A percentile compares a stretch with the other conserved stretches of the same genome.
phyloP scores from a whole-genome alignment of 83 land plant genomes.

The Thuja plicata region DNA sequence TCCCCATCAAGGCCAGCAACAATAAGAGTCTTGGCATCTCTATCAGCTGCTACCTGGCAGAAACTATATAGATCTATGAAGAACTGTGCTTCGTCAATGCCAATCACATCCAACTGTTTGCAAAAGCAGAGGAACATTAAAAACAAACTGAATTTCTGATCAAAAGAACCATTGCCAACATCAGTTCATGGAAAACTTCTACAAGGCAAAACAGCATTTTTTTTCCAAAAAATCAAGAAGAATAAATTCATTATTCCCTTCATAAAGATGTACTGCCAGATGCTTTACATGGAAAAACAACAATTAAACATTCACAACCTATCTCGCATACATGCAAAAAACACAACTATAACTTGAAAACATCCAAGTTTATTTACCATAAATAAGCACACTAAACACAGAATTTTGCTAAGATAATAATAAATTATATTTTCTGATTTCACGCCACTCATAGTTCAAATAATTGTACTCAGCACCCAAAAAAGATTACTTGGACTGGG shows the following conservation, averaged over 20 bases:
- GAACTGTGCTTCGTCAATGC: constrained; percentile 99
- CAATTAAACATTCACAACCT: not conserved
- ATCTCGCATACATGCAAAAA: not conserved
- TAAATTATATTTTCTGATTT: too few relatives aligned
- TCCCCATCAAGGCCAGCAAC: constrained; percentile 98
- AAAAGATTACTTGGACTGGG: too few relatives aligned
- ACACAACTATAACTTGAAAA: not conserved
- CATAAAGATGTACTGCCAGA: not conserved
- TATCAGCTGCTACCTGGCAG: constrained; percentile 88
- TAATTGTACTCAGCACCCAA: too few relatives aligned
- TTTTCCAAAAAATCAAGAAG: not conserved
- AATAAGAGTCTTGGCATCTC: constrained; percentile 84
- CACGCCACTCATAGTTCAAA: too few relatives aligned
- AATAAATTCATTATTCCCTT: not conserved
- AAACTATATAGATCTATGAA: constrained; percentile 86
- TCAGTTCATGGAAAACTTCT: not conserved
- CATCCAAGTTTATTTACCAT: not conserved
- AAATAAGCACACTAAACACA: not conserved
- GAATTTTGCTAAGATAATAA: not conserved
- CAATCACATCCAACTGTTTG: constrained; percentile 84
- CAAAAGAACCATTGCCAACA: not conserved
- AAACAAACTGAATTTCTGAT: not conserved
- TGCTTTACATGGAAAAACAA: not conserved
- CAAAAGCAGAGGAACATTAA: not conserved
- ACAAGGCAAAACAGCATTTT: not conserved